phyloP scores from a whole-genome alignment of 2,329 filamentous ascomycete genomes.

The Tolypocladium nubicola region DNA sequence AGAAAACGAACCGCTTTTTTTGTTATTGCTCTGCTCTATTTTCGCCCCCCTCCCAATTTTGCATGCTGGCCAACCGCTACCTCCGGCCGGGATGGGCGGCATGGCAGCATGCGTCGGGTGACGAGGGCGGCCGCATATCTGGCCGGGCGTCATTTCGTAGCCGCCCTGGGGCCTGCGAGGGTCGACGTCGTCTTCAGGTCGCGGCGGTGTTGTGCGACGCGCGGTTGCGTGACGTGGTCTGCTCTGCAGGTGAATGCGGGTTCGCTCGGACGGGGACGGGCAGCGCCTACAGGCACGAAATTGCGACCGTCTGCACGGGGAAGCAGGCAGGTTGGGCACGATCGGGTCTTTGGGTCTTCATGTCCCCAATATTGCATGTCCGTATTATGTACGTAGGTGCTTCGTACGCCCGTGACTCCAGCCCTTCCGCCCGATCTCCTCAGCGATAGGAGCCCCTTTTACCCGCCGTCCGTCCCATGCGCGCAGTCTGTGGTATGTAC shows the following conservation, averaged over 20 bases:
- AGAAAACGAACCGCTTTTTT: not conserved
- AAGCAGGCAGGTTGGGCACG: not conserved
- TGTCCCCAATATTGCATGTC: not conserved
- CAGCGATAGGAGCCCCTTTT: not conserved
- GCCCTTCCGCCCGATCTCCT: not conserved
- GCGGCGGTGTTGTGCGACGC: not conserved
- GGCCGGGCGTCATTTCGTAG: not conserved
- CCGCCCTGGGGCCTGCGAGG: not conserved
- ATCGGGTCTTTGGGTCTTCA: not conserved
- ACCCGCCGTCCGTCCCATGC: not conserved
- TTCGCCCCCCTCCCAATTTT: not conserved
- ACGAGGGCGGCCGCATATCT: slow-evolving; percentile 1
- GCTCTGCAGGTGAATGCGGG: not conserved
- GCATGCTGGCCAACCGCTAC: not conserved
- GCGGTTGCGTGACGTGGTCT: not conserved
- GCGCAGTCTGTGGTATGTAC: not conserved
- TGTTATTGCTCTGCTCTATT: not conserved
- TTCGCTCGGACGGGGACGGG: not conserved
- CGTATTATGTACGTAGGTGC: not conserved
- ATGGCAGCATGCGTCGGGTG: not conserved
- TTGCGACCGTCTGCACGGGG: not conserved
- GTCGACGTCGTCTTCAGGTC: not conserved
- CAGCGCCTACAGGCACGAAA: not conserved
- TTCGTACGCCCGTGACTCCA: not conserved
- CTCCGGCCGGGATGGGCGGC: not conserved